Conservation (phyloP, 345 rosid genomes). For the Litchi chinensis region DNA sequence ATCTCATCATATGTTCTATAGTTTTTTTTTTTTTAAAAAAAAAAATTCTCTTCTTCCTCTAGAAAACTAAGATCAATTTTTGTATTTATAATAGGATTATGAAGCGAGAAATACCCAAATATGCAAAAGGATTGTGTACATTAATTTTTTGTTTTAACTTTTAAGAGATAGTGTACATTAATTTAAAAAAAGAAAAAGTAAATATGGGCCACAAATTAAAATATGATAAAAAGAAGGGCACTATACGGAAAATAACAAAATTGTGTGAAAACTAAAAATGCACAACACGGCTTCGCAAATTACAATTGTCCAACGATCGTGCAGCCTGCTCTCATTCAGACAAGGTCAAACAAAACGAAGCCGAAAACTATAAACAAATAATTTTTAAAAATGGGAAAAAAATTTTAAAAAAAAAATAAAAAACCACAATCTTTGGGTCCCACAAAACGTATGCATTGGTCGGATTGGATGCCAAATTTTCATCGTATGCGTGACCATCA, state of each 20-base stretch:
- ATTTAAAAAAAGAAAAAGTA: neutral
- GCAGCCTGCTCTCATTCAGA: conserved; percentile 18
- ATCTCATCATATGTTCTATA: too few species aligned
- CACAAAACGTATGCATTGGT: conserved; percentile 1
- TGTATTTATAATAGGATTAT: neutral
- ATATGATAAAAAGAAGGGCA: neutral
- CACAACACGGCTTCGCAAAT: neutral
- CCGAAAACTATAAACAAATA: too few species aligned
- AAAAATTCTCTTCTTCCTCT: neutral
- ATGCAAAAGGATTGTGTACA: neutral
- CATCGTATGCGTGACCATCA: too few species aligned
- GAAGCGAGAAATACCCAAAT: too few species aligned
- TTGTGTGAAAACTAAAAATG: neutral
- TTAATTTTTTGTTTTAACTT: too few species aligned
- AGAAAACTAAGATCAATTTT: neutral
- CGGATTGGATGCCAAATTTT: neutral
- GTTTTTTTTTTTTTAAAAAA: too few species aligned
- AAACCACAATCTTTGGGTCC: conserved; percentile 12
- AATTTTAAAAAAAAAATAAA: too few species aligned
- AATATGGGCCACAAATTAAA: neutral
- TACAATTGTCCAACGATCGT: conserved; percentile 9
- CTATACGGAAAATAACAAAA: neutral
- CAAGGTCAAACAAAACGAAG: conserved; percentile 23
- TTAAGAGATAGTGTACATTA: too few species aligned
- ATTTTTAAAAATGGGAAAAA: neutral